Evolutionary conservation across 2,329 filamentous ascomycete genomes (phyloP).

Genomic region (Apiospora koreana): DNA sequence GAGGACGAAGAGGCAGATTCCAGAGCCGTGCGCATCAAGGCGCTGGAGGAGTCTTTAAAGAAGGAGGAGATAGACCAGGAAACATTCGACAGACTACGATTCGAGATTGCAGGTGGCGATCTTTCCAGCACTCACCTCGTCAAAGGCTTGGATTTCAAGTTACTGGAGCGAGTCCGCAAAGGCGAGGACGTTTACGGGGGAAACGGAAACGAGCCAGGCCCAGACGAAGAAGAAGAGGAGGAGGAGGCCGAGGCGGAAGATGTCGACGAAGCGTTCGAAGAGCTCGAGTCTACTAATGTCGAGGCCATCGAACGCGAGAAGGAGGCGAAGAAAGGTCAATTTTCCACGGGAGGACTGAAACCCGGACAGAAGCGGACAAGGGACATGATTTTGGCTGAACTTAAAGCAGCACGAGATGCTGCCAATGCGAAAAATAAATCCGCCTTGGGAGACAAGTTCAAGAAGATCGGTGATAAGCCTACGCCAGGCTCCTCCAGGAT

Average conservation of each 20-base stretch:
- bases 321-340: constrained; percentile 60
- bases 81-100: constrained; percentile 74
- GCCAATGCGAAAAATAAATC: constrained; percentile 56
- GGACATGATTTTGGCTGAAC: constrained; percentile 67
- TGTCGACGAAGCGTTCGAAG: constrained; percentile 68
- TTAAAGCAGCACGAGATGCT: constrained; percentile 63
- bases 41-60: constrained; percentile 80
- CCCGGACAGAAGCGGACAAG: constrained; percentile 63
- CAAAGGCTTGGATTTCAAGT: constrained; percentile 86
- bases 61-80: constrained; percentile 79
- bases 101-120: constrained; percentile 82
- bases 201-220: constrained; percentile 23
- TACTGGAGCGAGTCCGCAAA: constrained; percentile 68
- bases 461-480: constrained; percentile 59
- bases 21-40: constrained; percentile 67
- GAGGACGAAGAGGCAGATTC: constrained; percentile 54
- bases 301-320: constrained; percentile 53
- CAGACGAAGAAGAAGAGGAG: constrained; percentile 31
- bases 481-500: constrained; percentile 54
- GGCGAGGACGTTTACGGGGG: constrained; percentile 67
- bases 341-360: constrained; percentile 53
- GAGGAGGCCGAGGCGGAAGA: constrained; percentile 38
- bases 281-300: constrained; percentile 56
- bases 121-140: constrained; percentile 80
- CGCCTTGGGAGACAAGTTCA: constrained; percentile 60